phyloP scores from a whole-genome alignment of 768 basidiomycete genomes.

The Mycena metata region DNA sequence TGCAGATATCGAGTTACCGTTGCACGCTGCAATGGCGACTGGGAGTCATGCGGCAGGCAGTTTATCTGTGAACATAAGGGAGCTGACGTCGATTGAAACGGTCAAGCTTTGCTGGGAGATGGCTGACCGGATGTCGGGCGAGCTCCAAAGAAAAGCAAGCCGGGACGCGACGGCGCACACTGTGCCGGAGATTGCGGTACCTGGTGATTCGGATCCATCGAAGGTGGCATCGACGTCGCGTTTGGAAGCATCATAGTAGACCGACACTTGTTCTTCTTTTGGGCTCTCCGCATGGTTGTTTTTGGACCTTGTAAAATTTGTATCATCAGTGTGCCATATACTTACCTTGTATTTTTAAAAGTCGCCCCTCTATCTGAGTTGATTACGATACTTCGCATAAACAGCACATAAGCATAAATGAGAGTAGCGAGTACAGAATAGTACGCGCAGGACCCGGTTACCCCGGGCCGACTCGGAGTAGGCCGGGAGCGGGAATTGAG shows the following conservation, averaged over 20 bases:
- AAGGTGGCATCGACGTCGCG: background rate
- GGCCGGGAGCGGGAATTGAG: no score
- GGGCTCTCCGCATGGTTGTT: background rate
- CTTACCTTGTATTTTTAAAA: constrained; percentile 1
- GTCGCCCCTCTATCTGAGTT: no score
- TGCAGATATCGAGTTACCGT: constrained; percentile 32
- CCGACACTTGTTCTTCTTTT: background rate
- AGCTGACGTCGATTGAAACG: constrained; percentile 26
- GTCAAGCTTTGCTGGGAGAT: constrained; percentile 20
- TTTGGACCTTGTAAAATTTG: background rate
- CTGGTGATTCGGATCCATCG: background rate
- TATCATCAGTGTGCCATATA: constrained; percentile 2
- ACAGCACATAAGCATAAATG: no score
- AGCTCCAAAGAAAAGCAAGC: constrained; percentile 11
- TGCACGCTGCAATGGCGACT: constrained; percentile 5
- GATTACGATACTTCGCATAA: no score
- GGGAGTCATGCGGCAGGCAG: constrained; percentile 9
- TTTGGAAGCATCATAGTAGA: background rate
- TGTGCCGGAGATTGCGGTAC: background rate
- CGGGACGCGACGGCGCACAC: background rate
- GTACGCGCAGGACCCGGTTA: no score
- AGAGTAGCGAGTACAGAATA: no score
- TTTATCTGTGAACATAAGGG: constrained; percentile 27
- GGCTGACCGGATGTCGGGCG: constrained; percentile 18
- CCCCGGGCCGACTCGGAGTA: no score